A percentile compares a stretch with the other conserved stretches of the same genome.
Evolutionary conservation across 108 stramenopile genomes (phyloP).

Genomic region (Skeletonema menzelii): DNA sequence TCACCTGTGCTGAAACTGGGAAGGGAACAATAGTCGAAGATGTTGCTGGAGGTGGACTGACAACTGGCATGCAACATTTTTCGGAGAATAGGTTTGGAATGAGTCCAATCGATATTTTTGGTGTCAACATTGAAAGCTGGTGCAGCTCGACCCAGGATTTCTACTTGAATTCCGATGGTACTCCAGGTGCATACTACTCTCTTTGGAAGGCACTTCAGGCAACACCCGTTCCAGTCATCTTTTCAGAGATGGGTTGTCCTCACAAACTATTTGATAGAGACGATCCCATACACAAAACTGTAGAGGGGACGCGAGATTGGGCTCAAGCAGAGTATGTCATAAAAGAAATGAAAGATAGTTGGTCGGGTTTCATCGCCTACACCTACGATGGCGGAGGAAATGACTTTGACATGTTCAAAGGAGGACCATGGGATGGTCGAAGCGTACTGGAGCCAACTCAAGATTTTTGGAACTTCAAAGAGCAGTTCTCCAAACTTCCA

Average conservation of each 20-base stretch:
- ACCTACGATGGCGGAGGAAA: constrained; percentile 56
- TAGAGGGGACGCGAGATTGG: constrained; percentile 53
- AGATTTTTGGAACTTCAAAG: constrained; percentile 52
- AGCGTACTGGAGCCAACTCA: constrained; percentile 21
- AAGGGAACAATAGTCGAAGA: constrained; percentile 8
- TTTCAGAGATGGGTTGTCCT: constrained; percentile 73
- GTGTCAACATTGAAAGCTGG: constrained; percentile 71
- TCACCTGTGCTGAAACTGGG: constrained; percentile 39
- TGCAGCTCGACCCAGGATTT: constrained; percentile 59
- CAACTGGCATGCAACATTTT: constrained; percentile 12
- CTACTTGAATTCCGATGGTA: constrained; percentile 50
- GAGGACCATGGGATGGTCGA: constrained; percentile 51
- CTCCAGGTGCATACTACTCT: constrained; percentile 44
- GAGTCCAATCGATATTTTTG: constrained; percentile 47
- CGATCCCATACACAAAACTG: constrained; percentile 29
- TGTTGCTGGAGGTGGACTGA: constrained; percentile 5
- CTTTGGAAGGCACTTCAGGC: constrained; percentile 40
- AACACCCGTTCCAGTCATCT: constrained; percentile 52
- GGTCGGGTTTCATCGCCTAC: constrained; percentile 65
- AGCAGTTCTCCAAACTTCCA: constrained; percentile 15
- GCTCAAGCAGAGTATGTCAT: constrained; percentile 41
- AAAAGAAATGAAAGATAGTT: constrained; percentile 52
- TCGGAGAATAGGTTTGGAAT: constrained; percentile 15
- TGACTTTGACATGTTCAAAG: constrained; percentile 55
- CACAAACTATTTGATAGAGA: constrained; percentile 56